Conservation (phyloP, 768 basidiomycete genomes). For the Kwoniella sp. region DNA sequence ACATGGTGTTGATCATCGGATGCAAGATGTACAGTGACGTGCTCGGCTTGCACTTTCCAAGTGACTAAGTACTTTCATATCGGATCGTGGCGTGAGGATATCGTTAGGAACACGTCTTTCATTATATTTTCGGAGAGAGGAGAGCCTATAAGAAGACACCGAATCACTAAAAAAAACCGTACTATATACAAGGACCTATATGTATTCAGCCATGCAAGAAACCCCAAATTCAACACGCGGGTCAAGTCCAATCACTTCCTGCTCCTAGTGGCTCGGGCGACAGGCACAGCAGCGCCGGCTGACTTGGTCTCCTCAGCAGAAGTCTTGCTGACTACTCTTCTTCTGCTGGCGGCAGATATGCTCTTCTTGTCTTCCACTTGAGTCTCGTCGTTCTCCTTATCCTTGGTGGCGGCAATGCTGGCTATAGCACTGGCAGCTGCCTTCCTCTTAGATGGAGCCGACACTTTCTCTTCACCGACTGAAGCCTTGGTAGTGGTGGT, state of each 20-base stretch:
- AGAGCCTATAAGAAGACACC: no score
- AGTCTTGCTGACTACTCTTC: neutral
- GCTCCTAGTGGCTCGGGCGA: slow-evolving; percentile 22
- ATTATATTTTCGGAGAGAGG: no score
- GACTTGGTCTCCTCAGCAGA: neutral
- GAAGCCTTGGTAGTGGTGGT: neutral
- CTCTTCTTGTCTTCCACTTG: slow-evolving; percentile 7
- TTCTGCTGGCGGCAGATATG: neutral
- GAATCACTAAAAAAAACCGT: no score
- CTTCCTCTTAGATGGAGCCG: slow-evolving; percentile 7
- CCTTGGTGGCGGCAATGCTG: neutral
- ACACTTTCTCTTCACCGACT: neutral
- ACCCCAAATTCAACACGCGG: no score
- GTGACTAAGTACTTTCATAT: no score
- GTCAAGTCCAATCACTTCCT: slow-evolving; percentile 20
- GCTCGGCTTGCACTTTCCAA: no score
- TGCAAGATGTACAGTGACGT: no score
- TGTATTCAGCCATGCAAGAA: no score
- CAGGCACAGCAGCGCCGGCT: slow-evolving; percentile 7
- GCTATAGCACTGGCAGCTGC: neutral
- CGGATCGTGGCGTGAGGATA: no score
- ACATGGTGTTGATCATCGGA: no score
- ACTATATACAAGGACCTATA: no score
- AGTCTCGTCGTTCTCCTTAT: slow-evolving; percentile 20
- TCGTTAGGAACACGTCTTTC: no score